Percentiles rank a stretch among this genome's conserved stretches.
Conservation (phyloP, 2,329 filamentous ascomycete genomes). For the Teratosphaeria pseudoeucalypti region DNA sequence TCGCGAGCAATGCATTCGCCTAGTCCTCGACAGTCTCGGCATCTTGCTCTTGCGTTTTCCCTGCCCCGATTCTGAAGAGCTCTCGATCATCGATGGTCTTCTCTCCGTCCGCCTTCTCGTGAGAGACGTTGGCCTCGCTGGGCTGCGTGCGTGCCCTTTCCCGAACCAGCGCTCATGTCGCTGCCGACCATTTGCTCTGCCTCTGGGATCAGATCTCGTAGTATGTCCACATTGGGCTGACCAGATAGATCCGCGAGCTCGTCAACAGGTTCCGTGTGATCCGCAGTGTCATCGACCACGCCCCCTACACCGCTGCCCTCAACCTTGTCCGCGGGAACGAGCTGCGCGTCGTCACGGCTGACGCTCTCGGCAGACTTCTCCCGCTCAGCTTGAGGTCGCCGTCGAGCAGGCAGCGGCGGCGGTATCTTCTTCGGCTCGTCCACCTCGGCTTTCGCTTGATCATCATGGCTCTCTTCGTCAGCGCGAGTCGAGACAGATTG, state of each 20-base stretch:
- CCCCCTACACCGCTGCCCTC: neutral
- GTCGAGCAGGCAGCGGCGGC: slow-evolving; percentile 1
- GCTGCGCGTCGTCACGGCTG: neutral
- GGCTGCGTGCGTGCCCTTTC: neutral
- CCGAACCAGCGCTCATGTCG: neutral
- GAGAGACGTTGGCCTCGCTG: neutral
- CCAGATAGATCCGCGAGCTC: neutral
- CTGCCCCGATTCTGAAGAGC: neutral
- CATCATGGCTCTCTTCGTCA: neutral
- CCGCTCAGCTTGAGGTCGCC: neutral
- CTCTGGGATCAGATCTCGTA: neutral
- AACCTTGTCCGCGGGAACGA: neutral
- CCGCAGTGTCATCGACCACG: neutral
- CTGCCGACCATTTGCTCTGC: neutral
- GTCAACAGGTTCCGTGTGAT: neutral
- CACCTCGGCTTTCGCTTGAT: neutral
- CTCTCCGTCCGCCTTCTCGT: neutral
- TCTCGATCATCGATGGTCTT: neutral
- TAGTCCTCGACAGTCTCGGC: neutral
- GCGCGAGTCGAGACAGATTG: neutral
- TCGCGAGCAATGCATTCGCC: neutral
- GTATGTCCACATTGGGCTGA: neutral
- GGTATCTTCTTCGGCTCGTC: neutral
- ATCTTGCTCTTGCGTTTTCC: neutral
- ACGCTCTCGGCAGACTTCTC: neutral